Conservation (phyloP, 306 rosid species). For the apple (Malus domestica) region ASM211411v1 NC_041798.1:34361001-34361500, state of each 20-base stretch:
- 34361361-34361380: too few relatives aligned
- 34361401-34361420: too few relatives aligned
- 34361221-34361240: slow-evolving; percentile 74
- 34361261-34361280: slow-evolving; percentile 68
- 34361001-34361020: slow-evolving; percentile 63
- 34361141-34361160: slow-evolving; percentile 78
- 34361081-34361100: slow-evolving; percentile 64
- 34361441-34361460: too few relatives aligned
- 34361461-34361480: too few relatives aligned
- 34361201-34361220: slow-evolving; percentile 55
- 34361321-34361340: too few relatives aligned
- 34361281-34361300: slow-evolving; percentile 33
- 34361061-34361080: slow-evolving; percentile 70
- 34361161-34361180: slow-evolving; percentile 89
- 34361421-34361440: too few relatives aligned
- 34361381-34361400: too few relatives aligned
- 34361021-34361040: slow-evolving; percentile 65
- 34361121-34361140: slow-evolving; percentile 41
- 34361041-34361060: slow-evolving; percentile 65
- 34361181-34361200: slow-evolving; percentile 81
- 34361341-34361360: too few relatives aligned
- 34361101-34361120: slow-evolving; percentile 77
- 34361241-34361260: slow-evolving; percentile 70
- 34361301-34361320: too few relatives aligned
- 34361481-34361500: too few relatives aligned